These are phyloP conservation scores for Fusarium zealandicum DNA, from an alignment of 2,329 filamentous ascomycete species.

Conservation along the genomic window DNA sequence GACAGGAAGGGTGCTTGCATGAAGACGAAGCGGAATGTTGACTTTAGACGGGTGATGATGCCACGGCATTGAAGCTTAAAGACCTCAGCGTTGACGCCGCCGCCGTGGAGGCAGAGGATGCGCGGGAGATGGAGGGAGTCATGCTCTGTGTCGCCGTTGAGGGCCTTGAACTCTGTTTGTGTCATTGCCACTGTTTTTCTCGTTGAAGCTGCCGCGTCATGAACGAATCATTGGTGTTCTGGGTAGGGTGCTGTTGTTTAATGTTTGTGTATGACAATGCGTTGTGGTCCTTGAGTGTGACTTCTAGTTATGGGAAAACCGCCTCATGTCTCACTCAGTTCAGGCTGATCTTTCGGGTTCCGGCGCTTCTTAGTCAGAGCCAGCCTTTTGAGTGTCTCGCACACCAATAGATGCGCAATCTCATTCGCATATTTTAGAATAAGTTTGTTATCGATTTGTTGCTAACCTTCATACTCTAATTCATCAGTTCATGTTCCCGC, in stretches of 20 bases:
- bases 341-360: neutral
- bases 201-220: neutral
- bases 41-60: conserved; percentile 54
- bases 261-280: conserved; percentile 2
- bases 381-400: too few relatives aligned
- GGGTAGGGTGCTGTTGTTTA: neutral
- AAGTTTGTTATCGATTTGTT: too few relatives aligned
- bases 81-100: conserved; percentile 74
- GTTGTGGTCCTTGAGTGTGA: conserved; percentile 2
- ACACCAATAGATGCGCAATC: too few relatives aligned
- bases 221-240: neutral
- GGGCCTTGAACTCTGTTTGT: conserved; percentile 21
- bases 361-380: too few relatives aligned
- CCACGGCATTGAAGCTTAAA: conserved; percentile 73
- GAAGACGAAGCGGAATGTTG: conserved; percentile 74
- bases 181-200: conserved; percentile 18
- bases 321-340: conserved; percentile 4
- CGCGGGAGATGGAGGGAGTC: conserved; percentile 58
- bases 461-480: too few relatives aligned
- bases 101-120: conserved; percentile 83
- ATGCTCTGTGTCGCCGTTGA: neutral
- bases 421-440: too few relatives aligned
- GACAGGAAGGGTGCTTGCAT: conserved; percentile 73
- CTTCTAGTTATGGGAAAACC: conserved; percentile 18
- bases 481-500: too few relatives aligned